Conservation (phyloP, 306 rosid genomes). For the Arachis hypogaea region DNA sequence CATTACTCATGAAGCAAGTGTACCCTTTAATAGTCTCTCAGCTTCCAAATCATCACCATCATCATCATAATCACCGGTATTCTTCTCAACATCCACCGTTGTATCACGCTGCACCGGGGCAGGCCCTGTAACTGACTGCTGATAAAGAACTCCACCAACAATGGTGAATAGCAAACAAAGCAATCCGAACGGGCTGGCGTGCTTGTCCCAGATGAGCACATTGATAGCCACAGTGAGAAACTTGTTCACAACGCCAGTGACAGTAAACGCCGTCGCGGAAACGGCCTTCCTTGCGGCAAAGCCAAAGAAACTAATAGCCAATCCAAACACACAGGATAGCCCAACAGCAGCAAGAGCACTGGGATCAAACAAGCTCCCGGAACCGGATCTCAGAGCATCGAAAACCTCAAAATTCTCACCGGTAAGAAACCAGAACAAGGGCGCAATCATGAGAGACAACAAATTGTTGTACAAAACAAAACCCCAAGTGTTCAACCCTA, state of each 20-base stretch:
- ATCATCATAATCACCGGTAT: not conserved
- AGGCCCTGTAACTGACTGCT: slow-evolving; percentile 76
- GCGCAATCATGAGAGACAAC: too few relatives aligned
- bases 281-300: slow-evolving; percentile 92
- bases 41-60: slow-evolving; percentile 47
- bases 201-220: slow-evolving; percentile 92
- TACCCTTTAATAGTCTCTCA: slow-evolving; percentile 61
- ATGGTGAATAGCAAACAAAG: slow-evolving; percentile 82
- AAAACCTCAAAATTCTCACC: slow-evolving; percentile 69
- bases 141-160: slow-evolving; percentile 87
- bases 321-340: slow-evolving; percentile 81
- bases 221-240: slow-evolving; percentile 91
- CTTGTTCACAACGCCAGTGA: slow-evolving; percentile 95
- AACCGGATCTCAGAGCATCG: slow-evolving; percentile 55
- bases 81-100: slow-evolving; percentile 44
- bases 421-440: too few relatives aligned
- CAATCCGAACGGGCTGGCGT: slow-evolving; percentile 86
- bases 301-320: slow-evolving; percentile 93
- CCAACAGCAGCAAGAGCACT: slow-evolving; percentile 67
- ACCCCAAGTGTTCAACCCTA: too few relatives aligned
- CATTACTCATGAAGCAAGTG: slow-evolving; percentile 59
- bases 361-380: slow-evolving; percentile 57
- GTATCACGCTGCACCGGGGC: slow-evolving; percentile 51
- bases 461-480: too few relatives aligned
- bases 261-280: slow-evolving; percentile 94